Evolutionary conservation across 805 yeast species (phyloP).

Genomic region (Monosporozyma aerobia): DNA sequence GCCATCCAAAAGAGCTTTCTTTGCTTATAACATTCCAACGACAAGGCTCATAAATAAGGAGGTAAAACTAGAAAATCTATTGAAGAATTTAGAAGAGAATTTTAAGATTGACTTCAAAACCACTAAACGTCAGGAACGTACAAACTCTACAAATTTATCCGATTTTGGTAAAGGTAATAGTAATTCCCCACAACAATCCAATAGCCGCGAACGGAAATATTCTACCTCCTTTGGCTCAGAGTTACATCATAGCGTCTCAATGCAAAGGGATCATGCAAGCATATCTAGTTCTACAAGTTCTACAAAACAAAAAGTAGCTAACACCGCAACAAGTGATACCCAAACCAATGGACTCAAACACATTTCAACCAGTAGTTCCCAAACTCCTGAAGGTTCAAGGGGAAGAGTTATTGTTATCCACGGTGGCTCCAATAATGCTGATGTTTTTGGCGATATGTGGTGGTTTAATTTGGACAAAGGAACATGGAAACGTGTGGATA

Average conservation of each 20-base stretch:
- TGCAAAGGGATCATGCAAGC: not conserved
- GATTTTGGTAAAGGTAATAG: not conserved
- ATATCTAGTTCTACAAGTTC: not conserved
- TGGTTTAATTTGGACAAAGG: slow-evolving; percentile 38
- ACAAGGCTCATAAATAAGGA: slow-evolving; percentile 8
- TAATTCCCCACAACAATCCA: not conserved
- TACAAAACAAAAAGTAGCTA: not conserved
- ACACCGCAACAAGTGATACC: not conserved
- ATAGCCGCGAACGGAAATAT: not conserved
- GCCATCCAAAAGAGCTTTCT: slow-evolving; percentile 33
- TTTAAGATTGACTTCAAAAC: slow-evolving; percentile 12
- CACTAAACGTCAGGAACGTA: not conserved
- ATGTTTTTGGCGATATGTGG: slow-evolving; percentile 43
- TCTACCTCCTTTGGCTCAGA: not conserved
- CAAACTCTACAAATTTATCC: not conserved
- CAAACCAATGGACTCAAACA: not conserved
- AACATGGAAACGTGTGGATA: slow-evolving; percentile 30
- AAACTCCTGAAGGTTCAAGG: not conserved
- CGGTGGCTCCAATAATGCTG: slow-evolving; percentile 32
- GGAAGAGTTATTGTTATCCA: slow-evolving; percentile 26
- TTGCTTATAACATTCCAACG: slow-evolving; percentile 23
- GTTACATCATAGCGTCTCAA: not conserved
- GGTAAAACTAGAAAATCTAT: slow-evolving; percentile 9
- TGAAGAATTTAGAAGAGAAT: slow-evolving; percentile 16
- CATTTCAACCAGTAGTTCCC: not conserved